Percentiles rank a stretch among this genome's conserved stretches.
Conservation (phyloP, 2,329 filamentous ascomycete species). For the Aquanectria penicillioides region DNA sequence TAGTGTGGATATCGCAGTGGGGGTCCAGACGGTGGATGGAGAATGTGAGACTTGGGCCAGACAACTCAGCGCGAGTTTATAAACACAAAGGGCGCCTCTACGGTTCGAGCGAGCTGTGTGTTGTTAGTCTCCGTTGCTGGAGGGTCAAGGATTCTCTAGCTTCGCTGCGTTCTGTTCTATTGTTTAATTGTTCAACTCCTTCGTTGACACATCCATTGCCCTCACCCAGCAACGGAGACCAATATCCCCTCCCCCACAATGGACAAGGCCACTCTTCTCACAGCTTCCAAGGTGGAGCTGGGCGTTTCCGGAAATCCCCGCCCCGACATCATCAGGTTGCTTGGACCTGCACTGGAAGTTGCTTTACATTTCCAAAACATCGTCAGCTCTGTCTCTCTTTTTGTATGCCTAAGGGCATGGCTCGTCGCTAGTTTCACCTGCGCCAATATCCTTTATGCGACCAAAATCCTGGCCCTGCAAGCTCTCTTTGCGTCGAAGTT, state of each 20-base stretch:
- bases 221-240: constrained; percentile 14
- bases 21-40: background rate
- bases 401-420: constrained; percentile 45
- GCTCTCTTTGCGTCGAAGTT: constrained; percentile 42
- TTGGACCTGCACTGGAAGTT: constrained; percentile 48
- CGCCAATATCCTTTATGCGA: constrained; percentile 35
- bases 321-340: constrained; percentile 45
- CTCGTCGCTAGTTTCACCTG: constrained; percentile 44
- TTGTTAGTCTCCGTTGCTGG: background rate
- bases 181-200: background rate
- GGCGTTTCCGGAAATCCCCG: constrained; percentile 41
- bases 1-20: background rate
- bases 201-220: background rate
- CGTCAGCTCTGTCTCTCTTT: constrained; percentile 43
- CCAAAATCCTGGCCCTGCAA: constrained; percentile 39
- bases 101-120: background rate
- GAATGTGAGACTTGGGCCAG: background rate
- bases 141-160: background rate
- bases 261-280: constrained; percentile 52
- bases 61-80: constrained; percentile 6
- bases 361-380: constrained; percentile 49
- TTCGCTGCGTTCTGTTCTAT: background rate
- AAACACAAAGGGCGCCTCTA: constrained; percentile 15
- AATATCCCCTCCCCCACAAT: constrained; percentile 36
- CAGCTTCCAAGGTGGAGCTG: constrained; percentile 50